Percentiles rank a stretch among this genome's conserved stretches.
Conservation (phyloP, 495 filamentous ascomycete genomes). For the Trichoderma reesei region DNA sequence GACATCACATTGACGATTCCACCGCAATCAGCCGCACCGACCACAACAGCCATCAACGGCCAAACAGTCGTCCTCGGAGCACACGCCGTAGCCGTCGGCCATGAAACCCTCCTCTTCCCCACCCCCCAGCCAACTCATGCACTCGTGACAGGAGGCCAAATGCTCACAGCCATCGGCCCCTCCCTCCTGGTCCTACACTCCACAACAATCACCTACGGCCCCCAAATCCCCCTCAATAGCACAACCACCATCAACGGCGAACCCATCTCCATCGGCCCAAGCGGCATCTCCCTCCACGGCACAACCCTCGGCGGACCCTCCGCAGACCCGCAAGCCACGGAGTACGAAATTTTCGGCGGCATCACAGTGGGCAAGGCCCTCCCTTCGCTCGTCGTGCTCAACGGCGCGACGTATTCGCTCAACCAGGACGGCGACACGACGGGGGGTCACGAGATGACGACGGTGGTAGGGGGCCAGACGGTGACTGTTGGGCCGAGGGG, state of each 20-base stretch:
- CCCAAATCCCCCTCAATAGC: background rate
- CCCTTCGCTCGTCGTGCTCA: conserved; percentile 38
- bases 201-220: conserved; percentile 20
- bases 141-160: conserved; percentile 34
- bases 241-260: conserved; percentile 32
- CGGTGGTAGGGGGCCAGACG: conserved; percentile 31
- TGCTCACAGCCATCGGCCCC: conserved; percentile 37
- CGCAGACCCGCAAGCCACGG: conserved; percentile 25
- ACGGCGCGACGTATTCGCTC: conserved; percentile 31
- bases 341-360: conserved; percentile 36
- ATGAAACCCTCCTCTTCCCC: conserved; percentile 24
- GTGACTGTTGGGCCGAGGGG: conserved; percentile 33
- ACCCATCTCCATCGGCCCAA: conserved; percentile 36
- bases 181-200: conserved; percentile 30
- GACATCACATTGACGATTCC: conserved; percentile 35
- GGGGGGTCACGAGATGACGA: conserved; percentile 21
- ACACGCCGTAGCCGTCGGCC: conserved; percentile 26
- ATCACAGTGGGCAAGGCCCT: conserved; percentile 39
- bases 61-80: conserved; percentile 41
- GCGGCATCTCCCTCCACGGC: conserved; percentile 30
- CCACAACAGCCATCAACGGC: conserved; percentile 27
- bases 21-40: conserved; percentile 24
- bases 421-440: background rate
- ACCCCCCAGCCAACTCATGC: conserved; percentile 28
- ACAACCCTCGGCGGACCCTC: conserved; percentile 32